phyloP scores from a whole-genome alignment of 2,329 filamentous ascomycete genomes.

The Aspergillus sp. region DNA sequence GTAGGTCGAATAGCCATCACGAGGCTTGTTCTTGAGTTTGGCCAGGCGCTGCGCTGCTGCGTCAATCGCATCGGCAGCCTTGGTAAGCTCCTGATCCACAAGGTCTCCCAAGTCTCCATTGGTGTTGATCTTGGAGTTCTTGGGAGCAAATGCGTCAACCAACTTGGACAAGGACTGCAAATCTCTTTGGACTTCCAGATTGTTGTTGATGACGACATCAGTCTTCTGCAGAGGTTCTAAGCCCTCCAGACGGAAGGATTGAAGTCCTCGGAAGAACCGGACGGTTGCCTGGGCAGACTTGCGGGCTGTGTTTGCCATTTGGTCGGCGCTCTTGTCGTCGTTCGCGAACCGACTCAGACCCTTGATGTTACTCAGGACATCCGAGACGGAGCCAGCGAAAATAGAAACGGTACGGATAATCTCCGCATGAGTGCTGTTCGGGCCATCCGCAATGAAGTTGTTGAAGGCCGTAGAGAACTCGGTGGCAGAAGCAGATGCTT shows the following conservation, averaged over 20 bases:
- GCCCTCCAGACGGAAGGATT: conserved; percentile 89
- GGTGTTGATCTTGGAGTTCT: conserved; percentile 72
- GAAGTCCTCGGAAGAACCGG: conserved; percentile 89
- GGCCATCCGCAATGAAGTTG: conserved; percentile 95
- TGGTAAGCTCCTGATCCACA: conserved; percentile 85
- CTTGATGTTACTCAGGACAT: conserved; percentile 95
- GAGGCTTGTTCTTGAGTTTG: conserved; percentile 93
- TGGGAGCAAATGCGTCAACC: conserved; percentile 85
- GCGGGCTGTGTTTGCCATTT: conserved; percentile 75
- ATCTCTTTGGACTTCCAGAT: conserved; percentile 91
- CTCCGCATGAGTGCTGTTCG: conserved; percentile 81
- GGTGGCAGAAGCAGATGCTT: conserved; percentile 87
- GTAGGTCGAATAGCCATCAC: conserved; percentile 91
- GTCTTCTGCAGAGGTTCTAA: conserved; percentile 90
- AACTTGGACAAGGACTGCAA: conserved; percentile 91
- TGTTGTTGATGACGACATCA: conserved; percentile 95
- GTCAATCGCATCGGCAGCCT: conserved; percentile 91
- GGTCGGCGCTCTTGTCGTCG: conserved; percentile 90
- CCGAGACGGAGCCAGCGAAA: conserved; percentile 84
- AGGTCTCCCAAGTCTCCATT: conserved; percentile 86
- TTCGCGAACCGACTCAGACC: conserved; percentile 88
- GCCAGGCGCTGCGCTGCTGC: conserved; percentile 83
- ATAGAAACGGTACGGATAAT: conserved; percentile 90
- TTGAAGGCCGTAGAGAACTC: conserved; percentile 98
- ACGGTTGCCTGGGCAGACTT: conserved; percentile 82